Conservation (phyloP, 371 early-diverging fungal genomes). For the Mortierella sp. region DNA sequence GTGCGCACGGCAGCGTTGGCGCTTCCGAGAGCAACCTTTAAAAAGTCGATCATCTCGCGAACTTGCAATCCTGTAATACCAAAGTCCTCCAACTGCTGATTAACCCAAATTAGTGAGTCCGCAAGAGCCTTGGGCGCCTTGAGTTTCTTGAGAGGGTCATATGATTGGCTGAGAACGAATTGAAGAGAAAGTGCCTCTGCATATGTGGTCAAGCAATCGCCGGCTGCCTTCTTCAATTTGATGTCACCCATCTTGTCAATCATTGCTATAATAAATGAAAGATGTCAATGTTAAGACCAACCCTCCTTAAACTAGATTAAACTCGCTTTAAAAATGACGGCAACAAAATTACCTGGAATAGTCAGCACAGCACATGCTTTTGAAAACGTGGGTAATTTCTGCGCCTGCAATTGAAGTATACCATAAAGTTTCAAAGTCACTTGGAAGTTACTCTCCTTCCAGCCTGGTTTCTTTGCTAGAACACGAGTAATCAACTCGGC, state of each 20-base stretch:
- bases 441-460: slow-evolving; percentile 97
- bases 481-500: slow-evolving; percentile 88
- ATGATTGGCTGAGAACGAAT: slow-evolving; percentile 83
- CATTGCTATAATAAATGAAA: slow-evolving; percentile 59
- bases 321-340: too few species aligned
- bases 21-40: slow-evolving; percentile 83
- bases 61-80: slow-evolving; percentile 84
- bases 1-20: slow-evolving; percentile 89
- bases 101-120: slow-evolving; percentile 88
- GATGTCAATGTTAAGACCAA: neutral
- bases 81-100: slow-evolving; percentile 86
- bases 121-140: slow-evolving; percentile 94
- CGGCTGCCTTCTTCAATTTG: slow-evolving; percentile 89
- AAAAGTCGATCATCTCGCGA: slow-evolving; percentile 84
- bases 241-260: slow-evolving; percentile 95
- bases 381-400: slow-evolving; percentile 72
- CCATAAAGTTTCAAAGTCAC: slow-evolving; percentile 67
- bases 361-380: slow-evolving; percentile 81
- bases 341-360: slow-evolving; percentile 64
- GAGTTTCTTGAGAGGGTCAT: slow-evolving; percentile 80
- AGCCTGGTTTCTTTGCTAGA: slow-evolving; percentile 88
- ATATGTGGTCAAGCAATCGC: slow-evolving; percentile 80
- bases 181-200: slow-evolving; percentile 82
- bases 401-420: slow-evolving; percentile 76
- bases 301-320: neutral